These are phyloP conservation scores for Cryptosporidium andersoni DNA, from an alignment of 169 alveolate species.

Conservation along the genomic window DNA sequence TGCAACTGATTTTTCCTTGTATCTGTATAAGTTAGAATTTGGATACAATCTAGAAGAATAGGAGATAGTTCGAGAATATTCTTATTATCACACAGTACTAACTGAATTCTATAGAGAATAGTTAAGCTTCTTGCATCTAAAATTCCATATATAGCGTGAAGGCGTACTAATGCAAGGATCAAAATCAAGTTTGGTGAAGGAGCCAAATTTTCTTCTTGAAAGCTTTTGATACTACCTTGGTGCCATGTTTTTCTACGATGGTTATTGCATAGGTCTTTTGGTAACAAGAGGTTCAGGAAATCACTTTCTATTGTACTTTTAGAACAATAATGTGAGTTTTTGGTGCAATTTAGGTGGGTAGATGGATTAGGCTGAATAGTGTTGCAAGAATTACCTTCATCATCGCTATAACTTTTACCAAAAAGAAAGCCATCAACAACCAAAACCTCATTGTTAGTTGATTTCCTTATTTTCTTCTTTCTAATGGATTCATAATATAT, in stretches of 20 bases:
- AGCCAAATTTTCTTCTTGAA: not conserved
- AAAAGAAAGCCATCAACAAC: slow-evolving; percentile 41
- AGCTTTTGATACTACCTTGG: slow-evolving; percentile 1
- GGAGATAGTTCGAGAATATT: slow-evolving; percentile 1
- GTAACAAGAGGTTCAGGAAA: not conserved
- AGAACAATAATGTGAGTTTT: no score
- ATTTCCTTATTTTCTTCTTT: not conserved
- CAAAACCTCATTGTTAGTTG: not conserved
- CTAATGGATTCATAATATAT: slow-evolving; percentile 15
- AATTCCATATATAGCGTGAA: slow-evolving; percentile 53
- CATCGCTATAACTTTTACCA: slow-evolving; percentile 24
- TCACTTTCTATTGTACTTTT: no score
- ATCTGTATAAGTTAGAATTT: slow-evolving; percentile 37
- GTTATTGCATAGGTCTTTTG: not conserved
- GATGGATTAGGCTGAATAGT: no score
- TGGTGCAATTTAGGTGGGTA: no score
- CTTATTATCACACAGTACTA: slow-evolving; percentile 2
- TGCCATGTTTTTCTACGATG: slow-evolving; percentile 61
- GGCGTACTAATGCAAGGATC: slow-evolving; percentile 37
- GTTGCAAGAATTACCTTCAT: not conserved
- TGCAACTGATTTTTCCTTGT: slow-evolving; percentile 19
- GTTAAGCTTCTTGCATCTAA: slow-evolving; percentile 42
- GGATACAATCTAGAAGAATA: slow-evolving; percentile 24
- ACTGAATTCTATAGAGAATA: slow-evolving; percentile 28
- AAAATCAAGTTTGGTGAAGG: slow-evolving; percentile 20